Percentiles rank a stretch among this genome's conserved stretches.
Evolutionary conservation across 148 eudicot species (phyloP).

Genomic region (Cornus suecica): DNA sequence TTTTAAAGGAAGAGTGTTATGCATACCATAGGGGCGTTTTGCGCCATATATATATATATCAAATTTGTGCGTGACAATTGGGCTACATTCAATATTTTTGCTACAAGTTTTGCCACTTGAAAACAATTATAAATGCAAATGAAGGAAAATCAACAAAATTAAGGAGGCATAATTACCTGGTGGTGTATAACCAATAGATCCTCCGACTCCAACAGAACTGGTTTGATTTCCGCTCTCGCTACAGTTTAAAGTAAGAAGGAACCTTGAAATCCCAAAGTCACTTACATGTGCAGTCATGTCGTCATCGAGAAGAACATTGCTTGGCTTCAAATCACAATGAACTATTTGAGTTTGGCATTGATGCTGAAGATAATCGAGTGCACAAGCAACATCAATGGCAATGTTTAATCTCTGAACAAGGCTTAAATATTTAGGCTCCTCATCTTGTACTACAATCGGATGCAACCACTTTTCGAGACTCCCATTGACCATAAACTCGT

Average conservation of each 20-base stretch:
- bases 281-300: slow-evolving; percentile 14
- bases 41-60: too few relatives aligned
- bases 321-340: slow-evolving; percentile 19
- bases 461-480: slow-evolving; percentile 12
- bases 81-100: too few relatives aligned
- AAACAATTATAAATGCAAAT: too few relatives aligned
- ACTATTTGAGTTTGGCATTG: slow-evolving; percentile 6
- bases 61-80: too few relatives aligned
- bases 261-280: slow-evolving; percentile 15
- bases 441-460: neutral
- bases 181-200: slow-evolving; percentile 12
- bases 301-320: slow-evolving; percentile 12
- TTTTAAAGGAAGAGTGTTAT: too few relatives aligned
- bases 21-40: too few relatives aligned
- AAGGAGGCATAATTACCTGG: slow-evolving; percentile 10
- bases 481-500: slow-evolving; percentile 20
- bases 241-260: neutral
- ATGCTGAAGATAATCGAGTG: slow-evolving; percentile 19
- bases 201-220: slow-evolving; percentile 11
- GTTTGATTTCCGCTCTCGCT: neutral
- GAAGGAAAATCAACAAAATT: too few relatives aligned
- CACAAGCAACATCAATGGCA: slow-evolving; percentile 14
- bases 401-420: slow-evolving; percentile 10
- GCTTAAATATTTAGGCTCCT: neutral
- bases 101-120: too few relatives aligned